Conservation (phyloP, 306 rosid species). For the Vicia faba region DNA sequence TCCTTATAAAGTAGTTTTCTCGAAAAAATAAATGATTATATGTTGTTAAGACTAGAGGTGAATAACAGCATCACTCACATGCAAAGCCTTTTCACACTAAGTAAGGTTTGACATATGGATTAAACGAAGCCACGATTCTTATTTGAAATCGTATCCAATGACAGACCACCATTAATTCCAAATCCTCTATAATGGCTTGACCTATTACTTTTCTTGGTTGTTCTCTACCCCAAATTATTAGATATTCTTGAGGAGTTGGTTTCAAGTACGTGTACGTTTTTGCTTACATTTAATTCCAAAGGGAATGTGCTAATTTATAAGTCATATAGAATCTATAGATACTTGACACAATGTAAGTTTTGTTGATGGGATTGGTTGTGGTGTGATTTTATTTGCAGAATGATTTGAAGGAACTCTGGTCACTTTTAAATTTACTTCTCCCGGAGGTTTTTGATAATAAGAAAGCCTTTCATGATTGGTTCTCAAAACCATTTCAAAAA, state of each 20-base stretch:
- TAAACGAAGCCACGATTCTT: too few species aligned
- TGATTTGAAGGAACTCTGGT: conserved; percentile 99
- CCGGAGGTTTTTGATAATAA: conserved; percentile 97
- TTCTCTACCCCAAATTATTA: background rate
- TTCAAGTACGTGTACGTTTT: background rate
- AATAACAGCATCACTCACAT: too few species aligned
- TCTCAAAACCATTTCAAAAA: conserved; percentile 94
- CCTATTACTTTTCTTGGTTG: conserved; percentile 7
- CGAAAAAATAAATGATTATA: too few species aligned
- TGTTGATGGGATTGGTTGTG: conserved; percentile 30
- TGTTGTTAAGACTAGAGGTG: too few species aligned
- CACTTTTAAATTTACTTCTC: conserved; percentile 94
- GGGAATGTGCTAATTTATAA: conserved; percentile 14
- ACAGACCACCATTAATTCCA: conserved; percentile 3
- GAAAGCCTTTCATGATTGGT: conserved; percentile 99
- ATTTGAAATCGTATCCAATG: too few species aligned
- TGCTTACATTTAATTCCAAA: too few species aligned
- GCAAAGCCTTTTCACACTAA: too few species aligned
- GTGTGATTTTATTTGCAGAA: conserved; percentile 59
- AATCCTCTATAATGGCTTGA: conserved; percentile 5
- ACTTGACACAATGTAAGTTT: conserved; percentile 5
- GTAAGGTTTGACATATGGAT: too few species aligned
- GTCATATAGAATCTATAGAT: conserved; percentile 22
- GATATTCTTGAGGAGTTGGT: conserved; percentile 1
- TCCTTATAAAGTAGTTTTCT: too few species aligned